Evolutionary conservation across 1,284 basidiomycete genomes (phyloP).

Genomic region (Mrakiaceae sp.): DNA sequence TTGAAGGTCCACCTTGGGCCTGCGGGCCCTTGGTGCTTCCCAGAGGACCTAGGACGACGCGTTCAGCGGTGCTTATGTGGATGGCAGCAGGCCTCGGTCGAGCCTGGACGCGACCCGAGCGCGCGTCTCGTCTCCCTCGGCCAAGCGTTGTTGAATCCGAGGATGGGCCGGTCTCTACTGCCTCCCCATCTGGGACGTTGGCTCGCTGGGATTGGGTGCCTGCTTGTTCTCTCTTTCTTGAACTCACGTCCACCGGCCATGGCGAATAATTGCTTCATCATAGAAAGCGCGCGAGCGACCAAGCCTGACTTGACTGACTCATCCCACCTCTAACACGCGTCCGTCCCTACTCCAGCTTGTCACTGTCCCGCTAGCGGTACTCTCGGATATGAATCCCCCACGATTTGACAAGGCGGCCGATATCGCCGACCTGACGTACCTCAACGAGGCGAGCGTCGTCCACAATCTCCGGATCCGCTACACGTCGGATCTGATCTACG

Average conservation of each 20-base stretch:
- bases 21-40: neutral
- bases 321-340: neutral
- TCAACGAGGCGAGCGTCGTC: slow-evolving; percentile 97
- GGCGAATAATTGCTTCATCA: too few relatives aligned
- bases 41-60: neutral
- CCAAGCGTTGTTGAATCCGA: too few relatives aligned
- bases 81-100: too few relatives aligned
- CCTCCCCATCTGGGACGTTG: too few relatives aligned
- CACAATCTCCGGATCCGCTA: slow-evolving; percentile 90
- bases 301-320: too few relatives aligned
- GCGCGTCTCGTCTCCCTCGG: too few relatives aligned
- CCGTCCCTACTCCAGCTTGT: slow-evolving; percentile 36
- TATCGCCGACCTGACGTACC: slow-evolving; percentile 93
- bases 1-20: neutral
- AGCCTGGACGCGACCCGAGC: too few relatives aligned
- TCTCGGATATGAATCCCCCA: slow-evolving; percentile 95
- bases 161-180: too few relatives aligned
- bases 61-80: too few relatives aligned
- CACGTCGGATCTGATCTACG: slow-evolving; percentile 87
- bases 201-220: too few relatives aligned
- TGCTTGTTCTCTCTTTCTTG: neutral
- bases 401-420: slow-evolving; percentile 97
- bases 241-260: too few relatives aligned
- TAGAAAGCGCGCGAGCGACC: too few relatives aligned
- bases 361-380: slow-evolving; percentile 57